Evolutionary conservation across 371 early-diverging fungal species (phyloP).

Genomic region (Mucor saturninus): DNA sequence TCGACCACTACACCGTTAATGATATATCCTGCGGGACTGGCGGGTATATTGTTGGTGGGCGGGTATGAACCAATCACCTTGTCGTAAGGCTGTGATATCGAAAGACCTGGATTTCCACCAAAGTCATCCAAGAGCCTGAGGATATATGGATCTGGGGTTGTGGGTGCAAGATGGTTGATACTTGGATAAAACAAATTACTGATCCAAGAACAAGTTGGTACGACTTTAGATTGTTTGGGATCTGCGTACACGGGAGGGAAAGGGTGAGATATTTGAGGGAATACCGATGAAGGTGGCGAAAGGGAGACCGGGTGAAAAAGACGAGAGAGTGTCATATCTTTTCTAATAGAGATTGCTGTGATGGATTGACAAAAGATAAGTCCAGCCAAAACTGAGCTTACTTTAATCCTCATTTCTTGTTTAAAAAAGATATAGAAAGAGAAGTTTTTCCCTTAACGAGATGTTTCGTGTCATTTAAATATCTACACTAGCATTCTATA

Average conservation of each 20-base stretch:
- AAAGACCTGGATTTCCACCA: conserved; percentile 47
- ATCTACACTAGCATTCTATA: neutral
- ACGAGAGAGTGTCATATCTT: neutral
- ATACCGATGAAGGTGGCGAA: conserved; percentile 16
- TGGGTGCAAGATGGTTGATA: conserved; percentile 42
- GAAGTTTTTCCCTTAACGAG: neutral
- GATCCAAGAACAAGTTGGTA: conserved; percentile 57
- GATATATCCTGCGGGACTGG: conserved; percentile 39
- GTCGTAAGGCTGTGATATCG: conserved; percentile 38
- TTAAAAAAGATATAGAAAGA: neutral
- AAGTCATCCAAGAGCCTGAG: conserved; percentile 46
- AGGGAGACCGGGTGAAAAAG: neutral
- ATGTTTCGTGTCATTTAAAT: neutral
- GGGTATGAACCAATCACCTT: conserved; percentile 43
- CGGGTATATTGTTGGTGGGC: conserved; percentile 47
- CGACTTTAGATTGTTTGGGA: conserved; percentile 18
- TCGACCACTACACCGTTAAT: conserved; percentile 49
- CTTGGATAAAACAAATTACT: conserved; percentile 56
- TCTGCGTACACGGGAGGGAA: conserved; percentile 41
- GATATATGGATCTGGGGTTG: conserved; percentile 53
- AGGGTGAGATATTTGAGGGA: conserved; percentile 39
- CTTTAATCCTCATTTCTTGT: conserved; percentile 7
- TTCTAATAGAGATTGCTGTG: neutral
- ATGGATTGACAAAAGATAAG: neutral
- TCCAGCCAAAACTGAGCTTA: conserved; percentile 6